These are phyloP conservation scores for Blumeriella jaapii DNA, from an alignment of 2,329 filamentous ascomycete species.

Conservation along the genomic window DNA sequence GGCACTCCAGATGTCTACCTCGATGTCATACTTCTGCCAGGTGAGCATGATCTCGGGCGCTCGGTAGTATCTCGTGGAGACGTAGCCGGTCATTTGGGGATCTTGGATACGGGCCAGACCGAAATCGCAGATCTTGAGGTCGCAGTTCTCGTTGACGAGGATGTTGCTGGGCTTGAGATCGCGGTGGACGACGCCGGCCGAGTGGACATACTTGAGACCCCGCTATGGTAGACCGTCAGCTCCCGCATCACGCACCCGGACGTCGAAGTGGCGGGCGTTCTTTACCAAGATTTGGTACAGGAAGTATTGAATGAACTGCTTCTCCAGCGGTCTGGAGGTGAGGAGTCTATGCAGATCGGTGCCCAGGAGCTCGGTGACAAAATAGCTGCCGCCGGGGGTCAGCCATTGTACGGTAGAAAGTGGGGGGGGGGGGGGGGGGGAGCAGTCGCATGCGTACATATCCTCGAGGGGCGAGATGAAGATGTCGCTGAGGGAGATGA, in stretches of 20 bases:
- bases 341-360: constrained; percentile 93
- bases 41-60: constrained; percentile 99
- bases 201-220: constrained; percentile 97
- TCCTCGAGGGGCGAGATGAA: constrained; percentile 99
- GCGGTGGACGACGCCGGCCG: constrained; percentile 91
- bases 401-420: constrained; percentile 16
- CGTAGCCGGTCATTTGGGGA: constrained; percentile 98
- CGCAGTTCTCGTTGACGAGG: constrained; percentile 98
- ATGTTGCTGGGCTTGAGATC: constrained; percentile 99
- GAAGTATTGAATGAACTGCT: constrained; percentile 99
- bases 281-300: constrained; percentile 95
- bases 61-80: constrained; percentile 96
- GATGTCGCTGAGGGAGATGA: constrained; percentile 97
- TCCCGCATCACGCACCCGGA: not conserved
- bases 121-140: constrained; percentile 99
- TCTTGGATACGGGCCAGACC: constrained; percentile 95
- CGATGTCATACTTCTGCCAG: constrained; percentile 99
- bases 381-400: constrained; percentile 56
- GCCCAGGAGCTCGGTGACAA: constrained; percentile 93
- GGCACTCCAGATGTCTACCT: constrained; percentile 98
- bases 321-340: constrained; percentile 91
- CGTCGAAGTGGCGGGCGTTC: constrained; percentile 1
- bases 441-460: constrained; percentile 50
- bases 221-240: constrained; percentile 44
- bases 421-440: no score